Percentiles rank a stretch among this genome's conserved stretches.
Evolutionary conservation across 768 basidiomycete genomes (phyloP).

Genomic region (Phlegmacium glaucopus): DNA sequence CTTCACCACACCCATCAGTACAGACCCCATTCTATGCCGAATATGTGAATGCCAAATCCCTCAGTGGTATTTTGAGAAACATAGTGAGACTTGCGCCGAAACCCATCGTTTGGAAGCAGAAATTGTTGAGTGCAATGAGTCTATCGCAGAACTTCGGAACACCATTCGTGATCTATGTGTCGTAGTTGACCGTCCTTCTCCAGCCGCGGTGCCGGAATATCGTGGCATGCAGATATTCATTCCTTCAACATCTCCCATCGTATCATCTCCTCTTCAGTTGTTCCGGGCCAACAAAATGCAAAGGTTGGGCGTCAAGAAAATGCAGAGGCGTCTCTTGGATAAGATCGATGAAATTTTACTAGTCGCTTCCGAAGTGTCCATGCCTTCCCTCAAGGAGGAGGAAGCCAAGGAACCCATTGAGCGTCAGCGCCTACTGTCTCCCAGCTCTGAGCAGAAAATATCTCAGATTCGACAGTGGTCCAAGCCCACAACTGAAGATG

Average conservation of each 20-base stretch:
- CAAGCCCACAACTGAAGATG: constrained; percentile 81
- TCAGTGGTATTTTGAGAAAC: constrained; percentile 99
- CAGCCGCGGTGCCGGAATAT: constrained; percentile 71
- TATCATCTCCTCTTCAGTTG: constrained; percentile 72
- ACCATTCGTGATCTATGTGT: constrained; percentile 76
- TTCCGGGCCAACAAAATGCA: constrained; percentile 80
- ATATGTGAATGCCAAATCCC: constrained; percentile 97
- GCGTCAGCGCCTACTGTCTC: constrained; percentile 86
- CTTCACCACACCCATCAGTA: constrained; percentile 72
- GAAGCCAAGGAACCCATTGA: constrained; percentile 90
- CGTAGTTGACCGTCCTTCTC: constrained; percentile 74
- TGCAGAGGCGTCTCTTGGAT: constrained; percentile 77
- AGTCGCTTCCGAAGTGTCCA: constrained; percentile 74
- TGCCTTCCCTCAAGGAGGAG: constrained; percentile 89
- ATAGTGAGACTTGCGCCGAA: constrained; percentile 98
- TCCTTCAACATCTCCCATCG: constrained; percentile 66
- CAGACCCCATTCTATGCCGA: constrained; percentile 85
- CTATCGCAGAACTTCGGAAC: constrained; percentile 80
- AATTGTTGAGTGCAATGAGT: constrained; percentile 91
- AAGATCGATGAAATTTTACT: constrained; percentile 85
- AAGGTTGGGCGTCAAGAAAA: constrained; percentile 74
- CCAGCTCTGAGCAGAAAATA: constrained; percentile 85
- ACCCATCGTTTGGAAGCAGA: constrained; percentile 95
- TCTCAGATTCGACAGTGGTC: constrained; percentile 82
- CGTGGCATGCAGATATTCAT: constrained; percentile 83